Evolutionary conservation across 2,329 filamentous ascomycete species (phyloP).

Genomic region (Diaporthe sp.): DNA sequence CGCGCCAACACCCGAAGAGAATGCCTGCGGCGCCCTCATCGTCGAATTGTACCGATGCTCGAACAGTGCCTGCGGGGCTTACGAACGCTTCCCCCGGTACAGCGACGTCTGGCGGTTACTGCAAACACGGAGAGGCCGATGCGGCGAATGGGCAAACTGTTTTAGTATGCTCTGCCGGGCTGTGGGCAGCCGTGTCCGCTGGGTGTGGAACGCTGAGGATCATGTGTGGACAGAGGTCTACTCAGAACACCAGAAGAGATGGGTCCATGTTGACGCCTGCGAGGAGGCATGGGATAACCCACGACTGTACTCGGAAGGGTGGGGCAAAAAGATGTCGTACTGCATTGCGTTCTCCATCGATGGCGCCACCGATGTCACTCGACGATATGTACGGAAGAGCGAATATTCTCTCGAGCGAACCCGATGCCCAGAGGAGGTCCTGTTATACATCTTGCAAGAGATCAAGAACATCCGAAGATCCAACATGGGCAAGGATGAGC

Average conservation of each 20-base stretch:
- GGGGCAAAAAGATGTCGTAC: slow-evolving; percentile 97
- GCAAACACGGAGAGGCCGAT: slow-evolving; percentile 86
- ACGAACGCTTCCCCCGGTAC: slow-evolving; percentile 93
- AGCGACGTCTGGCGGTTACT: slow-evolving; percentile 94
- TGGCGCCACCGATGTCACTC: slow-evolving; percentile 76
- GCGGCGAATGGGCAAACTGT: slow-evolving; percentile 98
- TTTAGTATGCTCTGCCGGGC: slow-evolving; percentile 98
- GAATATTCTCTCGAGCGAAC: slow-evolving; percentile 81
- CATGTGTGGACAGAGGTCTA: slow-evolving; percentile 99
- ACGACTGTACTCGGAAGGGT: slow-evolving; percentile 91
- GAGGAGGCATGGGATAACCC: slow-evolving; percentile 97
- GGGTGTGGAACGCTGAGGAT: slow-evolving; percentile 99
- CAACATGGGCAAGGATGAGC: slow-evolving; percentile 88
- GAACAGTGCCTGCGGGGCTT: slow-evolving; percentile 78
- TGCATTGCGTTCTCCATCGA: slow-evolving; percentile 97
- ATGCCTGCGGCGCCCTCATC: slow-evolving; percentile 85
- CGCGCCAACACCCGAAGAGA: slow-evolving; percentile 88
- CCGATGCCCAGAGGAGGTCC: slow-evolving; percentile 87
- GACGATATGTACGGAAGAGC: slow-evolving; percentile 78
- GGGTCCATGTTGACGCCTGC: slow-evolving; percentile 97
- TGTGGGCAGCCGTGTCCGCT: slow-evolving; percentile 89
- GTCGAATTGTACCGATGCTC: slow-evolving; percentile 95
- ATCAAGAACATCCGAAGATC: slow-evolving; percentile 86
- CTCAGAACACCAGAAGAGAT: slow-evolving; percentile 91
- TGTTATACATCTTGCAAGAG: slow-evolving; percentile 92